A percentile compares a stretch with the other conserved stretches of the same genome.
Evolutionary conservation across 2,329 filamentous ascomycete genomes (phyloP).

Genomic region (Microdochium paspali): DNA sequence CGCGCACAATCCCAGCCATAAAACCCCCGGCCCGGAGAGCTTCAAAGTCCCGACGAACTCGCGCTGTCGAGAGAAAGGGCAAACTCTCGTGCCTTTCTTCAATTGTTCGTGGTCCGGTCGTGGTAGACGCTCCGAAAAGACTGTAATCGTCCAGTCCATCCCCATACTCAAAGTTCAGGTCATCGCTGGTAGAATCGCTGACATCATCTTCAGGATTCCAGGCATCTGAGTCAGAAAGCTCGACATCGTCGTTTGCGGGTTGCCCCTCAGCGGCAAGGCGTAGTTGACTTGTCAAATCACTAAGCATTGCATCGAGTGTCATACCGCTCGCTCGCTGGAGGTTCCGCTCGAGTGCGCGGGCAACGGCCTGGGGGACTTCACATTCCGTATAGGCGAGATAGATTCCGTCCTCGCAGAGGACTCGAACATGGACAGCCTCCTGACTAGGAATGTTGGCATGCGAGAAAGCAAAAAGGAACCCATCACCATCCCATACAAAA

Average conservation of each 20-base stretch:
- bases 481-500: background rate
- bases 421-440: constrained; percentile 6
- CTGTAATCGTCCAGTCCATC: constrained; percentile 23
- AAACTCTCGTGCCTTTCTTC: background rate
- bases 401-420: constrained; percentile 12
- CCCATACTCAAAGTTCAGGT: constrained; percentile 17
- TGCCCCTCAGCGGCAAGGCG: constrained; percentile 8
- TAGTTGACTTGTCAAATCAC: constrained; percentile 19
- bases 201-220: constrained; percentile 5
- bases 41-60: constrained; percentile 52
- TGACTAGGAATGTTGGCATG: background rate
- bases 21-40: constrained; percentile 57
- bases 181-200: constrained; percentile 11
- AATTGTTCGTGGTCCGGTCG: constrained; percentile 4
- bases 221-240: constrained; percentile 12
- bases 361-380: constrained; percentile 9
- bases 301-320: constrained; percentile 11
- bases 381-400: constrained; percentile 15
- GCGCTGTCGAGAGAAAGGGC: constrained; percentile 8
- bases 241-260: constrained; percentile 24
- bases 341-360: constrained; percentile 11
- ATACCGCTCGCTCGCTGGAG: constrained; percentile 9
- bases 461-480: background rate
- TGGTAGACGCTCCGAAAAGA: constrained; percentile 17
- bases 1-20: constrained; percentile 53